These are phyloP conservation scores for Neurospora crassa DNA, from an alignment of 2,329 filamentous ascomycete species.

Conservation along the genomic window DNA sequence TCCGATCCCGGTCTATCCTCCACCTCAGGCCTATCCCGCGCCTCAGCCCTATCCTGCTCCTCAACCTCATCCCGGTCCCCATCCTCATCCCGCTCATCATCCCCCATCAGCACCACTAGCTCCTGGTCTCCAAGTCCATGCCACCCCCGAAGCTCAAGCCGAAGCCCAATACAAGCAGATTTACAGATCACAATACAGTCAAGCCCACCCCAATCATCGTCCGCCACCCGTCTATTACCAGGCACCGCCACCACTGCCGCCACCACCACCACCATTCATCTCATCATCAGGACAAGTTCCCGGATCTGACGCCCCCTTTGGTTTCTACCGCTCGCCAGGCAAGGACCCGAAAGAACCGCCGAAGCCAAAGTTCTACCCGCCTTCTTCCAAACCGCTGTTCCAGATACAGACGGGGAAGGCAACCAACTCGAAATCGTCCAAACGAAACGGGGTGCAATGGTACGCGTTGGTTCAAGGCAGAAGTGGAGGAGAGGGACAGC, in stretches of 20 bases:
- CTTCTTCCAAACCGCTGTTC: neutral
- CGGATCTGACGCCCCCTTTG: neutral
- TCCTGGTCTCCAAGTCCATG: neutral
- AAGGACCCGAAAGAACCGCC: neutral
- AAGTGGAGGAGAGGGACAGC: neutral
- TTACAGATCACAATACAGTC: neutral
- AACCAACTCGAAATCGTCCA: neutral
- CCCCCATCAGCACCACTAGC: neutral
- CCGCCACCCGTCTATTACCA: neutral
- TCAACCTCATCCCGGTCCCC: neutral
- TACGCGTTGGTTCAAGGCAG: neutral
- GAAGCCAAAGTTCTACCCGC: neutral
- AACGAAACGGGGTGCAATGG: neutral
- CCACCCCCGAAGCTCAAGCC: neutral
- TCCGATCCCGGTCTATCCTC: neutral
- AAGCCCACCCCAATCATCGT: neutral
- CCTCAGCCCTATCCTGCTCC: neutral
- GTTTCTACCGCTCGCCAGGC: neutral
- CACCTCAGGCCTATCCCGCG: neutral
- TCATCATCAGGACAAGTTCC: neutral
- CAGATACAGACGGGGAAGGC: neutral
- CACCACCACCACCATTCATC: neutral
- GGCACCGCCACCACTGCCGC: neutral
- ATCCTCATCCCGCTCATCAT: neutral
- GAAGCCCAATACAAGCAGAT: neutral